Evolutionary conservation across 257 asterid genomes (phyloP), one percentile per base, ranked within the genome.

Genomic region (Salvia rosmarinus): DNA sequence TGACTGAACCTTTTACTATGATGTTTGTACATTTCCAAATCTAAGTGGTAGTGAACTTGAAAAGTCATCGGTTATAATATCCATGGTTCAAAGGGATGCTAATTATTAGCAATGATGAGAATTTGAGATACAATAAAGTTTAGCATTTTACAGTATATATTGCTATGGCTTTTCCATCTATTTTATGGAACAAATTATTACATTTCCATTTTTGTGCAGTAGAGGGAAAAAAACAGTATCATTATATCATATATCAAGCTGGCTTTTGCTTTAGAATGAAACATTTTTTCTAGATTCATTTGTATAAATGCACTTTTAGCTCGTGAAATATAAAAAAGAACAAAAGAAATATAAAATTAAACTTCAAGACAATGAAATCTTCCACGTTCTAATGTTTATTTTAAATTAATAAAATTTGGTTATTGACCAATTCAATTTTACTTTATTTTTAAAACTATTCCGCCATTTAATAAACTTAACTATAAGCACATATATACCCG

Each of bases 71-170:
- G 39, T 51, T 50, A 30, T 12, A 11, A 21, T n/a, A n/a, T 12
- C 55, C 0, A 67, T 11, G 64, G 50, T 30, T 7, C 42, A 20
- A 68, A 28, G 9, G n/a, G 23, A 46, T 67, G 57, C 57, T 40
- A 70, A 70, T 56, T 55, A 56, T 56, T 56, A 32, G 59, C 62
- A 50, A 67, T 67, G 34, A 67, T 49, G 34, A 64, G 2, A 23
- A 14, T 69, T 55, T 51, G 63, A 56, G 63, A 19, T 16, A 8
- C 32, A 4, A 50, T 50, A 62, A 47, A n/a, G 21, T n/a, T n/a
- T 47, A 1, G n/a, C 8, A 47, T n/a, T 47, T n/a, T 47, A 5
- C 21, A 47, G 21, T 47, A 47, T n/a, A 19, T 52, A 52, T 52
- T 68, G 52, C 14, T 35, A 54, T 12, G 21, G 28, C 64, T 34